Base-by-base conservation (phyloP, 2,329 filamentous ascomycete species). In the Escovopsis weberi region DNA sequence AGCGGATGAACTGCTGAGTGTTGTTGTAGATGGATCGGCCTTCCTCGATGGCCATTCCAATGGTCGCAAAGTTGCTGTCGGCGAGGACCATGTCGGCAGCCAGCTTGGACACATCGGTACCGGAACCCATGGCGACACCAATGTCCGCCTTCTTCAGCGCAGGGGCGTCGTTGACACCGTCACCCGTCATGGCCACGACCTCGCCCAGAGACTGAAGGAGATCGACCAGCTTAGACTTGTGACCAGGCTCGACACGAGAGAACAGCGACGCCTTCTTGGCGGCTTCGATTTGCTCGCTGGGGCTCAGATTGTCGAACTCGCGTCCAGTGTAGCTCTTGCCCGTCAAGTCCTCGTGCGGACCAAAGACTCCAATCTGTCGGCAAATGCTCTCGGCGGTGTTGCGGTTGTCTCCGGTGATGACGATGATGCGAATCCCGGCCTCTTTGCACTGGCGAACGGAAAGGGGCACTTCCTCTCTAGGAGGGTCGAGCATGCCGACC, bases 1-100 rank as follows among this genome's bases (percentile, higher is more conserved):
- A 98, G 40, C 93, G 85, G 65, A 98, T 98, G 65, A 98, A 98
- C 62, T 98, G 91, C 61, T 98, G 91, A 6, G 91, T 98, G 72
- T 98, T 98, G 80, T 91, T 96, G 75, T 95, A 98, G 66, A 98
- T 98, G 49, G 88, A 88, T 48, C 91, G 83, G 42, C 91, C 91
- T 66, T 98, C 91, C 61, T 98, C 91, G 49, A 98, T 88, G 40
- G 91, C 91, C 43, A 86, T 73, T 61, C 94, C 85, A 52, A 98
- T 98, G 4, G 91, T 98, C 48, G 91, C 91, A 62, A 98, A 98
- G 71, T 98, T 98, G 67, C 95, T 87, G 65, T 98, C 93, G 26
- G 88, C 85, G 41, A 98, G 80, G 41, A 98, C 89, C 91, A 98
- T 98, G 61, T 98, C 91, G 45, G 93, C 86, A 28, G 91, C 91